A percentile compares a stretch with the other conserved stretches of the same genome.
These are phyloP conservation scores for Starmerella bombi DNA, from an alignment of 805 yeast genomes.

Conservation along the genomic window DNA sequence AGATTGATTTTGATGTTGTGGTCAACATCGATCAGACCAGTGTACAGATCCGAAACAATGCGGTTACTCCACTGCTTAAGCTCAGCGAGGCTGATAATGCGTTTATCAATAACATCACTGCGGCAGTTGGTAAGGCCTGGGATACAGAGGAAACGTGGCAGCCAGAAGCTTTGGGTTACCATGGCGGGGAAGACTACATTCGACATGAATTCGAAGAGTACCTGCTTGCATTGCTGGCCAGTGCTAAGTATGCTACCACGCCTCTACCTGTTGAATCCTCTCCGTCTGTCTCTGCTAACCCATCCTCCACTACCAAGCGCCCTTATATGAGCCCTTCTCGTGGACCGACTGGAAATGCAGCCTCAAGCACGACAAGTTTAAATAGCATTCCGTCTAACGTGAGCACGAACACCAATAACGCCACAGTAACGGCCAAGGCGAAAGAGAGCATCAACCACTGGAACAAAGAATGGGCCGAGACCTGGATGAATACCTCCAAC, in stretches of 20 bases:
- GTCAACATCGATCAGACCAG: constrained; percentile 46
- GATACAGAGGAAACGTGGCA: constrained; percentile 30
- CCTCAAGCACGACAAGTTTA: not conserved
- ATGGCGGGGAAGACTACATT: constrained; percentile 78
- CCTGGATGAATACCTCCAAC: constrained; percentile 40
- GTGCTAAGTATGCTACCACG: constrained; percentile 42
- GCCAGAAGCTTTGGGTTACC: constrained; percentile 37
- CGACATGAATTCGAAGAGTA: constrained; percentile 86
- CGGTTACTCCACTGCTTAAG: constrained; percentile 34
- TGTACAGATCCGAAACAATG: constrained; percentile 32
- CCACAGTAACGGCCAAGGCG: not conserved
- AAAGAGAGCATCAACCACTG: constrained; percentile 31
- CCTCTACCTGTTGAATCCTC: not conserved
- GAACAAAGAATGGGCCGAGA: constrained; percentile 34
- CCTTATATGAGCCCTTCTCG: constrained; percentile 36
- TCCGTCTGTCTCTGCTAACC: not conserved
- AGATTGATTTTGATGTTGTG: constrained; percentile 51
- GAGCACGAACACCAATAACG: not conserved
- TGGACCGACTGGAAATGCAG: constrained; percentile 24
- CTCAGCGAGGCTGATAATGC: constrained; percentile 53
- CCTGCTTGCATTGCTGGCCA: constrained; percentile 56
- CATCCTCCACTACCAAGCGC: constrained; percentile 14
- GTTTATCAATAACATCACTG: constrained; percentile 51
- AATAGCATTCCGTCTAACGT: not conserved
- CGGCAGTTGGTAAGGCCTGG: constrained; percentile 37